Evolutionary conservation across 2,329 filamentous ascomycete genomes (phyloP).

Genomic region (Ramularia collo-cygni): DNA sequence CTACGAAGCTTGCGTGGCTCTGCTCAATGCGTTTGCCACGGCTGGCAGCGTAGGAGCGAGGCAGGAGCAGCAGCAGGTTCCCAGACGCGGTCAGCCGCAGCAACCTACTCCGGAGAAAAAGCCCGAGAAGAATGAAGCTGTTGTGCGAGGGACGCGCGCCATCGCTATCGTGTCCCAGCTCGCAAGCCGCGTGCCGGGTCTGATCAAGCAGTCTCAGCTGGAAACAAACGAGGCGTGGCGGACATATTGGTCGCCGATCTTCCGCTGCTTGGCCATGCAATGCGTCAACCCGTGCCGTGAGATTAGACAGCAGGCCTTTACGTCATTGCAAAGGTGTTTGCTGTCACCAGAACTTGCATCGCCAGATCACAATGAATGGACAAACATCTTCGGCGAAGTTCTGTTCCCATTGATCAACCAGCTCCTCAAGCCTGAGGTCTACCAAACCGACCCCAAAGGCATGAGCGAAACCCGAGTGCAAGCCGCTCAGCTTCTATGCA

Average conservation of each 20-base stretch:
- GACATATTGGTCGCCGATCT: slow-evolving; percentile 94
- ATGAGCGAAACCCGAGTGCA: slow-evolving; percentile 96
- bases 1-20: slow-evolving; percentile 76
- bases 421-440: slow-evolving; percentile 88
- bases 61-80: slow-evolving; percentile 54
- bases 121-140: slow-evolving; percentile 60
- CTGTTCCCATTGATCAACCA: slow-evolving; percentile 84
- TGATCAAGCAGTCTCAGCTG: slow-evolving; percentile 90
- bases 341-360: slow-evolving; percentile 77
- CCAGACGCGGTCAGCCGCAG: slow-evolving; percentile 17
- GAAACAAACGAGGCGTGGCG: slow-evolving; percentile 74
- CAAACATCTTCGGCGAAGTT: slow-evolving; percentile 87
- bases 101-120: slow-evolving; percentile 17
- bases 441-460: slow-evolving; percentile 79
- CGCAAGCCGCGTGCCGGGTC: slow-evolving; percentile 70
- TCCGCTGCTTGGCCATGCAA: slow-evolving; percentile 79
- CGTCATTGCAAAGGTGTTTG: slow-evolving; percentile 75
- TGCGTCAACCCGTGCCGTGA: slow-evolving; percentile 93
- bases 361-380: slow-evolving; percentile 78
- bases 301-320: slow-evolving; percentile 81
- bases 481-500: slow-evolving; percentile 83
- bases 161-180: slow-evolving; percentile 76
- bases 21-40: slow-evolving; percentile 85
- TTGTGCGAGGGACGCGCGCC: slow-evolving; percentile 72
- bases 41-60: slow-evolving; percentile 67